phyloP scores from a whole-genome alignment of 2,329 filamentous ascomycete species.

The Acrodontium crateriforme region DNA sequence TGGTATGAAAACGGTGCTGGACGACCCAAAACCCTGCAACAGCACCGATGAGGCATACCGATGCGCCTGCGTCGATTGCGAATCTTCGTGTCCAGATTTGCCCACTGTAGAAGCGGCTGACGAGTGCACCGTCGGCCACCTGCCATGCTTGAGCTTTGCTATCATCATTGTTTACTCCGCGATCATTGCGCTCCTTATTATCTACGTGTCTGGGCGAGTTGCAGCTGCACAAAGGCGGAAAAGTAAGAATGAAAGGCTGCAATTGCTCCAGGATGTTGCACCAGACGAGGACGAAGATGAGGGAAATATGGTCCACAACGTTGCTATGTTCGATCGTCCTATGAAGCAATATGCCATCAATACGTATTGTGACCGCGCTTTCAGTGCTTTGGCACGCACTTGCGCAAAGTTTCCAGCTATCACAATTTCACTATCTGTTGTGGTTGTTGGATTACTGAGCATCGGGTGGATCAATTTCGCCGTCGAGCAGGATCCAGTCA shows the following conservation, averaged over 20 bases:
- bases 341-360: constrained; percentile 74
- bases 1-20: constrained; percentile 55
- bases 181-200: constrained; percentile 53
- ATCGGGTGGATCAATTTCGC: constrained; percentile 78
- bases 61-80: constrained; percentile 90
- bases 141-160: constrained; percentile 90
- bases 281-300: constrained; percentile 91
- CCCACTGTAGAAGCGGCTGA: constrained; percentile 57
- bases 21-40: constrained; percentile 75
- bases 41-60: constrained; percentile 73
- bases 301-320: constrained; percentile 64
- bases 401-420: constrained; percentile 74
- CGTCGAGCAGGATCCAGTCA: constrained; percentile 81
- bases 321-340: constrained; percentile 59
- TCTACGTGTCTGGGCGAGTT: constrained; percentile 57
- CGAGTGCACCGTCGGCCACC: constrained; percentile 66
- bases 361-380: constrained; percentile 63
- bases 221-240: constrained; percentile 60
- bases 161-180: constrained; percentile 77
- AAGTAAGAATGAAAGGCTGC: constrained; percentile 67
- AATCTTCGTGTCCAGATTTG: constrained; percentile 67
- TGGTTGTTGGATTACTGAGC: constrained; percentile 66
- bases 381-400: constrained; percentile 63
- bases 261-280: constrained; percentile 69
- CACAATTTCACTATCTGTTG: constrained; percentile 63